Percentiles rank a stretch among this genome's conserved stretches.
Evolutionary conservation across 345 rosid genomes (phyloP).

Genomic region (Arabidopsis suecica): DNA sequence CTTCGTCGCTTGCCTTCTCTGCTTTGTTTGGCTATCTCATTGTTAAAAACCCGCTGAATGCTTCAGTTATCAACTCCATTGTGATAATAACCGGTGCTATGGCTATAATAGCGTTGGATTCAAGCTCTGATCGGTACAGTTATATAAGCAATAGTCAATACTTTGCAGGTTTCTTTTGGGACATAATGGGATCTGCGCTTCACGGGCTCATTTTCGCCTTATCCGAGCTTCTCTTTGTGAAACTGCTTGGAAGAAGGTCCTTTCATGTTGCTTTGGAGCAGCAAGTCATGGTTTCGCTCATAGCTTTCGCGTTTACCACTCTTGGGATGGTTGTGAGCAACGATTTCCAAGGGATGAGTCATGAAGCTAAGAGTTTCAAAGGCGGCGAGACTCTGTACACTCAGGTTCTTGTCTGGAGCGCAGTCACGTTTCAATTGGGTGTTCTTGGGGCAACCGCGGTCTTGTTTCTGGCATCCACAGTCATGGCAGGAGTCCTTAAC

Average conservation of each 20-base stretch:
- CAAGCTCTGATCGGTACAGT: constrained; percentile 69
- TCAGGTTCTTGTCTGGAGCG: constrained; percentile 65
- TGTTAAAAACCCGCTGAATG: constrained; percentile 72
- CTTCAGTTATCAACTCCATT: constrained; percentile 65
- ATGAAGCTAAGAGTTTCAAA: constrained; percentile 58
- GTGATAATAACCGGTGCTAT: constrained; percentile 74
- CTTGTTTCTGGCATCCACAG: constrained; percentile 75
- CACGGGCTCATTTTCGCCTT: constrained; percentile 90
- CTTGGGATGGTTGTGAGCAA: constrained; percentile 60
- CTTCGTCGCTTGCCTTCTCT: constrained; percentile 77
- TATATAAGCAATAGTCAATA: constrained; percentile 58
- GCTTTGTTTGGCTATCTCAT: constrained; percentile 68
- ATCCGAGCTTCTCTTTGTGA: constrained; percentile 75
- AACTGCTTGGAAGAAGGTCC: constrained; percentile 71
- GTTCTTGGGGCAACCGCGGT: constrained; percentile 74
- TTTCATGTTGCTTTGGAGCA: constrained; percentile 91
- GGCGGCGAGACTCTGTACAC: constrained; percentile 59
- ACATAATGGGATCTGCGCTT: constrained; percentile 79
- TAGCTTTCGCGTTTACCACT: constrained; percentile 71
- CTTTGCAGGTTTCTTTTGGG: constrained; percentile 78
- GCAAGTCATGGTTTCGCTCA: constrained; percentile 76
- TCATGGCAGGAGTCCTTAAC: constrained; percentile 83
- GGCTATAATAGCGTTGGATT: constrained; percentile 76
- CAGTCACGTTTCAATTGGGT: constrained; percentile 77
- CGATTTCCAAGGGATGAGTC: constrained; percentile 59